These are phyloP conservation scores for Limonomyces culmigenus DNA, from an alignment of 1,284 basidiomycete species.

Conservation along the genomic window DNA sequence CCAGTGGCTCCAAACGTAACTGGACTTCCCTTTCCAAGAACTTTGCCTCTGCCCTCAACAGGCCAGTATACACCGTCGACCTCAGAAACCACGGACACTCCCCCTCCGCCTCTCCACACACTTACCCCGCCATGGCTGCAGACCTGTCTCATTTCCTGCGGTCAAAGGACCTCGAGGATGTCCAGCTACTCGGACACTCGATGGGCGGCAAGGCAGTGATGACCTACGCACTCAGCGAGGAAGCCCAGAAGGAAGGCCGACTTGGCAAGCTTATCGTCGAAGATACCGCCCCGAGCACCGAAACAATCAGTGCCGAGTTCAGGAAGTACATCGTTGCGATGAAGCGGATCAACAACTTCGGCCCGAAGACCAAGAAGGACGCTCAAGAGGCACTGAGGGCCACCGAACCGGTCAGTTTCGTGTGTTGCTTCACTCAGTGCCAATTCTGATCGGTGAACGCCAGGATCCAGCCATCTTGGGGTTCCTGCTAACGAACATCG, in stretches of 20 bases:
- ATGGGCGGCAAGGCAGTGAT: constrained; percentile 57
- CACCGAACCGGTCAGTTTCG: constrained; percentile 33
- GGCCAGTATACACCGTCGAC: constrained; percentile 66
- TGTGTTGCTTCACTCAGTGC: background rate
- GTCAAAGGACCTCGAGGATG: constrained; percentile 31
- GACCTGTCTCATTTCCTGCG: constrained; percentile 51
- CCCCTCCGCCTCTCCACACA: constrained; percentile 53
- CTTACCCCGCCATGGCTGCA: constrained; percentile 54
- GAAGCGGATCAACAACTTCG: background rate
- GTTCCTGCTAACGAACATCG: constrained; percentile 75
- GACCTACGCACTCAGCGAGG: background rate
- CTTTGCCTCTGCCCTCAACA: constrained; percentile 34
- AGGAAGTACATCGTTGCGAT: constrained; percentile 18
- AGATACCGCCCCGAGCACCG: constrained; percentile 75
- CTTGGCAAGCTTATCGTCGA: constrained; percentile 58
- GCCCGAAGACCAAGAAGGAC: constrained; percentile 25
- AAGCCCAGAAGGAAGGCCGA: constrained; percentile 9
- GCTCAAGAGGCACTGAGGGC: constrained; percentile 47
- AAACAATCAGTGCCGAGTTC: too few relatives aligned
- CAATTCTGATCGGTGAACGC: constrained; percentile 3
- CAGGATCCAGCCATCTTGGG: constrained; percentile 56
- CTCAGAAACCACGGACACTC: constrained; percentile 74
- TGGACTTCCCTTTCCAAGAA: constrained; percentile 58
- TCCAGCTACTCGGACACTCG: constrained; percentile 70
- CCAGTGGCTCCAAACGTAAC: constrained; percentile 70